Evolutionary conservation across 2,329 filamentous ascomycete genomes (phyloP), one percentile per base, ranked within the genome.

Genomic region (Botryotinia narcissicola): DNA sequence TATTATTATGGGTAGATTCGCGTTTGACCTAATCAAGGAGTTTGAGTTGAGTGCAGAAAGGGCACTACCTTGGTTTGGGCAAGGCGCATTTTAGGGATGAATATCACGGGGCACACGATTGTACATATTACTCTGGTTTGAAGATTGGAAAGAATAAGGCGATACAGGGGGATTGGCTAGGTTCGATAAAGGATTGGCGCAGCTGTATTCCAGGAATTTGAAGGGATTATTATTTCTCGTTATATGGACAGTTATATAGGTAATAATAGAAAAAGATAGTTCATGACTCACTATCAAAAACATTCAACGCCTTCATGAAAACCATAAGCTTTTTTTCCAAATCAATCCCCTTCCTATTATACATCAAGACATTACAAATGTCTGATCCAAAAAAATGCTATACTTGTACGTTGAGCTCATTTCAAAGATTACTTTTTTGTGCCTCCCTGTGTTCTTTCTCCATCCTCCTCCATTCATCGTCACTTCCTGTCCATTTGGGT

Each of bases 401-500:
- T 62, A 40, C 60, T 62, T 18, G 14, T 62, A 62, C 25, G 32
- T 70, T 20, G 10, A n/a, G 51, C 20, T 46, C n/a, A 37, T 61
- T 46, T 46, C 42, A 70, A 22, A 70, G 25, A 46, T 60, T 16
- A 4, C 54, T 37, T 46, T 60, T 62, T 70, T 35, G 54, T 29
- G 42, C 54, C 20, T 60, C 51, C 16, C 68, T 70, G 6, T 60
- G 51, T 46, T 54, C 48, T 59, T 57, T 68, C 29, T 72, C 71
- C 74, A 78, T 77, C 63, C 75, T 74, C 73, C 81, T 81, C 76
- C 81, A 82, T 75, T 72, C 71, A 9, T 72, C 62, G 46, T 72
- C 71, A 68, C 48, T 68, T 32, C 62, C 71, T 16, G 42, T n/a
- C 71, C 71, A 68, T 35, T 69, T 57, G 6, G 40, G 62, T 12